A percentile compares a stretch with the other conserved stretches of the same genome.
These are phyloP conservation scores for Strobilomyces echinocephalus DNA, from an alignment of 768 basidiomycete species.

Conservation along the genomic window DNA sequence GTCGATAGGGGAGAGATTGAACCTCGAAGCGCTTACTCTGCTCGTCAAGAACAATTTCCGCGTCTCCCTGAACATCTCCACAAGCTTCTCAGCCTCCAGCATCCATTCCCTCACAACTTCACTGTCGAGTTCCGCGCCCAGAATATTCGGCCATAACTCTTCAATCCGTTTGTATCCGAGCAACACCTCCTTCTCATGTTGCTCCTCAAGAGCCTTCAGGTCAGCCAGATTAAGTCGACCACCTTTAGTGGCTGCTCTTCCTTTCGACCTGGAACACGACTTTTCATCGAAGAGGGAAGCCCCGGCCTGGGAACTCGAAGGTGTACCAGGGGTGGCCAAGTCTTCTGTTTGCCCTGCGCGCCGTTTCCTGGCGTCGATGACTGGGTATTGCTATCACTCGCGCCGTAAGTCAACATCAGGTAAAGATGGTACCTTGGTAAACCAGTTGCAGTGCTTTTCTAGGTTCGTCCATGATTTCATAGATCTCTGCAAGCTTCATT, in stretches of 20 bases:
- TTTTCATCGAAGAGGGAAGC: constrained; percentile 67
- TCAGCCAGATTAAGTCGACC: constrained; percentile 55
- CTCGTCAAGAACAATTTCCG: constrained; percentile 76
- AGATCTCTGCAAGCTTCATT: constrained; percentile 85
- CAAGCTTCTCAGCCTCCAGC: constrained; percentile 75
- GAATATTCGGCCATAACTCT: constrained; percentile 59
- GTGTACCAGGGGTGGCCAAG: constrained; percentile 7
- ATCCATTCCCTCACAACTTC: constrained; percentile 72
- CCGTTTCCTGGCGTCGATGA: constrained; percentile 59
- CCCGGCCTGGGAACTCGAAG: constrained; percentile 19
- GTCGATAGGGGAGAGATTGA: background rate
- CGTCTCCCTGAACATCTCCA: constrained; percentile 88
- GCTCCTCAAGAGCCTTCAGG: constrained; percentile 55
- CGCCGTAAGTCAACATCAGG: constrained; percentile 46
- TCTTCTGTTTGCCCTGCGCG: constrained; percentile 29
- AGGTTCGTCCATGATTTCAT: constrained; percentile 78
- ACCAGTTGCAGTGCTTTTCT: constrained; percentile 72
- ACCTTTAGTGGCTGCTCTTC: constrained; percentile 13
- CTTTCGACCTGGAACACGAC: constrained; percentile 34
- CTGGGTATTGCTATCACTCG: constrained; percentile 45
- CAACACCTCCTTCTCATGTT: constrained; percentile 62
- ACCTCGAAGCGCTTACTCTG: constrained; percentile 48
- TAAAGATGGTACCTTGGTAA: constrained; percentile 48
- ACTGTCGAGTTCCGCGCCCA: constrained; percentile 37
- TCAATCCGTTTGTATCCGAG: constrained; percentile 55